Evolutionary conservation across 1,284 basidiomycete genomes (phyloP), one percentile per base, ranked within the genome.

Genomic region (Tremellales sp.): DNA sequence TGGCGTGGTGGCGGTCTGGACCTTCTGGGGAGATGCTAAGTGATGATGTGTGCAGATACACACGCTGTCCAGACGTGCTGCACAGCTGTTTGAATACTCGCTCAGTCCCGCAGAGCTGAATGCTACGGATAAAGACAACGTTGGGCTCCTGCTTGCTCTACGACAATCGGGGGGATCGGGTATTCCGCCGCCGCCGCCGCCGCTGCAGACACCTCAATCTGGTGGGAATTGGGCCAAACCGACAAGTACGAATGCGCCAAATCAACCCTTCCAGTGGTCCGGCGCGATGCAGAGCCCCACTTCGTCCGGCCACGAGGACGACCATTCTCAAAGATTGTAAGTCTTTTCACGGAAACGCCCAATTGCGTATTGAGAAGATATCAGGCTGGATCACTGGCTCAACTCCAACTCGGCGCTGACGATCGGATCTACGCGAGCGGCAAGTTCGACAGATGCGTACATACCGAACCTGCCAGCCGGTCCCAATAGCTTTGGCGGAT

Each of bases 351-450:
- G 29, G 24, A 18, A 32, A 16, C 9, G 40, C 9, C 21, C n/a
- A 22, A 14, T 10, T 48, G 43, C 51, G 44, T 14, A 36, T 37
- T 10, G 22, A 25, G 8, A 25, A 18, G 22, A 9, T 12, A 7
- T 38, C 40, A 66, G 63, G 16, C 60, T 73, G 3, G 70, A 73
- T 50, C 63, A 71, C 43, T 73, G 71, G 71, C 60, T 73, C 21
- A 63, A 60, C 32, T 56, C 65, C 33, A 71, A 72, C 47, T 59
- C 63, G 1, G 64, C 63, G 3, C 41, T 73, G 26, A 61, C 65
- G 1, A 65, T 68, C 14, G 68, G 67, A 40, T 53, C n/a, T 34
- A 45, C 14, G 37, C 41, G 12, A 35, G 13, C 13, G 25, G 21
- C 14, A 14, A 21, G 29, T 35, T 44, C 12, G 47, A 45, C 34